Conservation (phyloP, 371 early-diverging fungal genomes). For the Thermomucor indicae-seudaticae region DNA sequence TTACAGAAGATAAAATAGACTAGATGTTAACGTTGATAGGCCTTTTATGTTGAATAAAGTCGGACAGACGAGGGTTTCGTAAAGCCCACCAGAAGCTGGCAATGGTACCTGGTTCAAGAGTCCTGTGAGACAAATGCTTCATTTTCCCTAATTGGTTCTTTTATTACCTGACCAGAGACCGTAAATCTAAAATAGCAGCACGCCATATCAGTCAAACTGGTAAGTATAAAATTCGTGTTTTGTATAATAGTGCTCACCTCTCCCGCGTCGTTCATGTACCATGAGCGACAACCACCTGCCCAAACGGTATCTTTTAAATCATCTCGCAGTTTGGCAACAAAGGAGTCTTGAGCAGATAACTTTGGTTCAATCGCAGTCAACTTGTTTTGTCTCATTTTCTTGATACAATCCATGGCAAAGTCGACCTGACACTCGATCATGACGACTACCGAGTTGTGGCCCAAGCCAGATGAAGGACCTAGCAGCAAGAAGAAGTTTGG, state of each 20-base stretch:
- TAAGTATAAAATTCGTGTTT: too few relatives aligned
- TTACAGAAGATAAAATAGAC: too few relatives aligned
- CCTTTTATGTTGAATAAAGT: constrained; percentile 5
- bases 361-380: constrained; percentile 20
- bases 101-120: neutral
- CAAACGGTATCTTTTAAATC: constrained; percentile 21
- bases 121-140: neutral
- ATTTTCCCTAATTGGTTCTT: neutral
- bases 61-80: constrained; percentile 1
- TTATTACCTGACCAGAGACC: constrained; percentile 3
- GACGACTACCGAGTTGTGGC: constrained; percentile 18
- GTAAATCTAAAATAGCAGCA: neutral
- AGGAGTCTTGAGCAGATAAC: constrained; percentile 14
- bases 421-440: constrained; percentile 19
- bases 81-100: constrained; percentile 11
- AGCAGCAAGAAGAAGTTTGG: constrained; percentile 43
- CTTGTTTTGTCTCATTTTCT: constrained; percentile 11
- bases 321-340: constrained; percentile 11
- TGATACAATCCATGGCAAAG: constrained; percentile 13
- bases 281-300: constrained; percentile 12
- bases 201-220: neutral
- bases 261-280: constrained; percentile 13
- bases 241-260: constrained; percentile 3
- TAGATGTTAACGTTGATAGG: neutral
- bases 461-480: constrained; percentile 44